A percentile compares a stretch with the other conserved stretches of the same genome.
phyloP scores from a whole-genome alignment of 257 asterid species.

The Gentiana macrophylla region DNA sequence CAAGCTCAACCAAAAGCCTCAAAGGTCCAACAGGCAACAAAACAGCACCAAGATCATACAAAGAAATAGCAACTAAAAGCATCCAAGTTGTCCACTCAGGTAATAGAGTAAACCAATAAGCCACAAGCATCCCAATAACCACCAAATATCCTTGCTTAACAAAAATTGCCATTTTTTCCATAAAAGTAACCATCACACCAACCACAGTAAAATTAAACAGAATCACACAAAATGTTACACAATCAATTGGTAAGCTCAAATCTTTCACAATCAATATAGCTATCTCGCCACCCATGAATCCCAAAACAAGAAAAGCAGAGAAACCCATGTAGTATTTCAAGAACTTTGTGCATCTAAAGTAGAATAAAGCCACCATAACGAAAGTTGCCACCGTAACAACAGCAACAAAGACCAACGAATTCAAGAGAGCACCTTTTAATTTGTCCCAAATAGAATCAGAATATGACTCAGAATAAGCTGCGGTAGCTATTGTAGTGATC shows the following conservation, averaged over 20 bases:
- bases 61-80: constrained; percentile 86
- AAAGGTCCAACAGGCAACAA: constrained; percentile 91
- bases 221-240: constrained; percentile 45
- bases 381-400: constrained; percentile 81
- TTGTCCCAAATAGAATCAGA: constrained; percentile 91
- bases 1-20: constrained; percentile 92
- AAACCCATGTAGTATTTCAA: constrained; percentile 97
- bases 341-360: constrained; percentile 82
- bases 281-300: constrained; percentile 83
- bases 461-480: constrained; percentile 61
- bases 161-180: constrained; percentile 62
- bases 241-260: constrained; percentile 59
- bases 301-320: constrained; percentile 78
- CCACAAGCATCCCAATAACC: constrained; percentile 82
- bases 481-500: constrained; percentile 56
- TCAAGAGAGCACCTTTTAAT: constrained; percentile 88
- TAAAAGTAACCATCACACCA: constrained; percentile 72
- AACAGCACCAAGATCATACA: constrained; percentile 98
- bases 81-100: constrained; percentile 99
- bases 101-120: constrained; percentile 92
- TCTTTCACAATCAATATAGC: constrained; percentile 40
- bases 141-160: constrained; percentile 73
- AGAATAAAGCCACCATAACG: constrained; percentile 75
- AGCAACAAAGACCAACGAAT: constrained; percentile 67
- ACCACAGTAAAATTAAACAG: constrained; percentile 75